phyloP scores from a whole-genome alignment of 257 asterid species.

The Voacanga thouarsii region DNA sequence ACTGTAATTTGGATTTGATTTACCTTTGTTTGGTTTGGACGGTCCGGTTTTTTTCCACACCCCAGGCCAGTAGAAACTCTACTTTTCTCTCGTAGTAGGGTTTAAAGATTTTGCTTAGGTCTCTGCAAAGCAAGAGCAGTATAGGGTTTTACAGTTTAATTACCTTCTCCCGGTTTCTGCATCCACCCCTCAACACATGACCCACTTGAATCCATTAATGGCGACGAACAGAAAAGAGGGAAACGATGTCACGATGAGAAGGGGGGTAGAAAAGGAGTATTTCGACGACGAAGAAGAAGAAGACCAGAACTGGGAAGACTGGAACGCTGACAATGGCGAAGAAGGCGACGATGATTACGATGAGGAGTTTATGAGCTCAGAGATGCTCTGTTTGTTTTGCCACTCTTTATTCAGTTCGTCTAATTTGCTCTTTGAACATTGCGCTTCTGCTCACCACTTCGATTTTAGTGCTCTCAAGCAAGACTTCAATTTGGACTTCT shows the following conservation, averaged over 20 bases:
- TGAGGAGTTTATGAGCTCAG: slow-evolving; percentile 19
- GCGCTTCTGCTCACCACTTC: slow-evolving; percentile 60
- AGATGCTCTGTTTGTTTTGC: slow-evolving; percentile 72
- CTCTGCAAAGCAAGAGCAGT: too few relatives aligned
- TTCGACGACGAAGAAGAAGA: slow-evolving; percentile 27
- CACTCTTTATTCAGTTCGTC: slow-evolving; percentile 42
- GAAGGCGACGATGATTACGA: slow-evolving; percentile 24
- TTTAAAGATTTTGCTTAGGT: not conserved
- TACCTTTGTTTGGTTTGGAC: too few relatives aligned
- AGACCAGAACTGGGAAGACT: slow-evolving; percentile 46
- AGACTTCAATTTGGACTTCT: slow-evolving; percentile 59
- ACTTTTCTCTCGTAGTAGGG: not conserved
- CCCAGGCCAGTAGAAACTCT: not conserved
- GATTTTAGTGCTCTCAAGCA: slow-evolving; percentile 46
- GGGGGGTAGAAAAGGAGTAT: slow-evolving; percentile 15
- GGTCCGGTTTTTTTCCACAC: too few relatives aligned
- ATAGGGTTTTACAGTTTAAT: not conserved
- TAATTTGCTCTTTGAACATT: slow-evolving; percentile 61
- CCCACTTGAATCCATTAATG: slow-evolving; percentile 12
- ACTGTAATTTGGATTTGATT: too few relatives aligned
- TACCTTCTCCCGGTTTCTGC: not conserved
- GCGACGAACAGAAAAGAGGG: slow-evolving; percentile 15
- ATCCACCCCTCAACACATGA: not conserved
- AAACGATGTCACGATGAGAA: not conserved
- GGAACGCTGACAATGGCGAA: slow-evolving; percentile 32